These are phyloP conservation scores for Schwanniomyces sp. DNA, from an alignment of 805 yeast species.

Conservation along the genomic window DNA sequence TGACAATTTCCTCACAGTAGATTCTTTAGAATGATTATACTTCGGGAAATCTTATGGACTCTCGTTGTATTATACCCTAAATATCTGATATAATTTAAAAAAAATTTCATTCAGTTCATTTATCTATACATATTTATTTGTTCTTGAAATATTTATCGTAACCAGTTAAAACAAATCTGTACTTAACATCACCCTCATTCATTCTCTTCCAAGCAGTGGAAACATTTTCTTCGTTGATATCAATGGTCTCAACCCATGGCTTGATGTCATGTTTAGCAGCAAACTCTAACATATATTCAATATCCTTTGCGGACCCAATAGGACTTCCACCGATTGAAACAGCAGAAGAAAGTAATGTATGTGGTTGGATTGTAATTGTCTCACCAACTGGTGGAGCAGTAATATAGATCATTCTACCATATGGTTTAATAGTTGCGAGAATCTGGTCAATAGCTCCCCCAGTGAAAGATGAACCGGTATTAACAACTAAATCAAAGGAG, in stretches of 20 bases:
- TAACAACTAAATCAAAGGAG: constrained; percentile 52
- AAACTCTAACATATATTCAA: constrained; percentile 35
- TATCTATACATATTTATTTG: no score
- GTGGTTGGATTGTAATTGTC: constrained; percentile 22
- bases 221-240: constrained; percentile 32
- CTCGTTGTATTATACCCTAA: no score
- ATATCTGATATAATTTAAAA: no score
- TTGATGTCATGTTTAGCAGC: constrained; percentile 36
- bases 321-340: constrained; percentile 28
- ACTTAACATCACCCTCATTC: constrained; percentile 33
- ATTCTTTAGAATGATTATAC: no score
- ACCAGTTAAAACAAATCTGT: constrained; percentile 60
- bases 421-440: not conserved
- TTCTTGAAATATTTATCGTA: constrained; percentile 37
- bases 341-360: constrained; percentile 24
- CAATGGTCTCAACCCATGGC: constrained; percentile 36
- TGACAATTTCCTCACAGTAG: no score
- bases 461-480: constrained; percentile 51
- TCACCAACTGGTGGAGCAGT: constrained; percentile 22
- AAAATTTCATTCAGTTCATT: no score
- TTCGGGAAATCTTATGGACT: no score
- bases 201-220: constrained; percentile 34
- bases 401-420: constrained; percentile 30
- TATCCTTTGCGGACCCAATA: constrained; percentile 37
- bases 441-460: constrained; percentile 47